Evolutionary conservation across 2,329 filamentous ascomycete species (phyloP).

Genomic region (Fusarium praegraminearum): DNA sequence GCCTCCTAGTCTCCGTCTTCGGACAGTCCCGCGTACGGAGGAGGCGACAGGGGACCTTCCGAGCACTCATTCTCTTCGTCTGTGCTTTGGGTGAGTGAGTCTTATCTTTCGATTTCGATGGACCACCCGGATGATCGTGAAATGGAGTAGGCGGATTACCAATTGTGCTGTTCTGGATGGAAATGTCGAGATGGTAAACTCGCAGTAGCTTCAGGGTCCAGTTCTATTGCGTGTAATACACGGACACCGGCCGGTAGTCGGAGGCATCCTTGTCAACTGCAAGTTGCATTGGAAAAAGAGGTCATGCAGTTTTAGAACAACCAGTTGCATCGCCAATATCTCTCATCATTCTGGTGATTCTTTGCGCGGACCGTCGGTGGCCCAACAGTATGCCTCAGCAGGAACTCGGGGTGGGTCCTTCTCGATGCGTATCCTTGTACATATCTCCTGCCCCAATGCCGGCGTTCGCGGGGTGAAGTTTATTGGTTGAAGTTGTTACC

Average conservation of each 20-base stretch:
- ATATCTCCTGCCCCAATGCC: conserved; percentile 34
- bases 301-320: conserved; percentile 33
- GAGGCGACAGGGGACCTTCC: conserved; percentile 28
- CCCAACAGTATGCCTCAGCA: conserved; percentile 43
- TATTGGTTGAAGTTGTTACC: conserved; percentile 31
- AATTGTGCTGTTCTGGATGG: conserved; percentile 28
- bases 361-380: conserved; percentile 49
- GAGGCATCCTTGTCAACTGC: conserved; percentile 28
- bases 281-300: neutral
- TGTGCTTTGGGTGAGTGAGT: conserved; percentile 10
- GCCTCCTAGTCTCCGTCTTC: conserved; percentile 31
- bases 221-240: conserved; percentile 10
- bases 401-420: conserved; percentile 49
- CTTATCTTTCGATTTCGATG: neutral
- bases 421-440: conserved; percentile 23
- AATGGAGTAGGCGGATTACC: conserved; percentile 26
- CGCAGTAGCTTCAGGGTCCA: conserved; percentile 10
- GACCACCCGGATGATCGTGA: conserved; percentile 7
- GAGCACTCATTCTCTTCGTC: conserved; percentile 1
- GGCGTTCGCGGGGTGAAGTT: conserved; percentile 25
- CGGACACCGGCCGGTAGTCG: conserved; percentile 48
- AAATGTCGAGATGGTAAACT: conserved; percentile 38
- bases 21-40: conserved; percentile 34
- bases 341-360: conserved; percentile 30
- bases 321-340: conserved; percentile 13